Evolutionary conservation across 2,329 filamentous ascomycete genomes (phyloP).

Genomic region (Zasmidium cellare): DNA sequence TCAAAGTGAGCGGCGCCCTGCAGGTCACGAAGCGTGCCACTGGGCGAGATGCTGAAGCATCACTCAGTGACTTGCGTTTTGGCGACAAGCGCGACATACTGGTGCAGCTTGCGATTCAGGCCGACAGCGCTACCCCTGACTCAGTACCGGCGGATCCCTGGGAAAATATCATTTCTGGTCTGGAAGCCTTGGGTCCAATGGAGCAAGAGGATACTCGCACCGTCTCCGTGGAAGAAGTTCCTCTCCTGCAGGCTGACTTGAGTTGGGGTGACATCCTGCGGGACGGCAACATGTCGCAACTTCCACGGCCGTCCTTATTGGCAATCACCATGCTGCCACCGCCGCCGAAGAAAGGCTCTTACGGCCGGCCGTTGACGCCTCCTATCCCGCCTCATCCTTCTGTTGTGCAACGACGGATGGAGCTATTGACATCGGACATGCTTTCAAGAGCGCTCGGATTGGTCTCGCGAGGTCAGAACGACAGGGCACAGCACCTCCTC

Average conservation of each 20-base stretch:
- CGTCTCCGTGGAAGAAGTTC: conserved; percentile 88
- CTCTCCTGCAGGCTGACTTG: conserved; percentile 90
- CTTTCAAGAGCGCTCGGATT: conserved; percentile 87
- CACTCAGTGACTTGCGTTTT: conserved; percentile 87
- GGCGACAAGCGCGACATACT: conserved; percentile 94
- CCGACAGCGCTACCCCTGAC: conserved; percentile 80
- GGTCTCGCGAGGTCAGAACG: conserved; percentile 87
- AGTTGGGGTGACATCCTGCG: conserved; percentile 90
- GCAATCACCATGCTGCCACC: conserved; percentile 91
- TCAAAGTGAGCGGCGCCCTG: conserved; percentile 95
- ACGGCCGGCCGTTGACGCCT: conserved; percentile 56
- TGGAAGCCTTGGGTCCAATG: conserved; percentile 85
- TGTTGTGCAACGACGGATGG: conserved; percentile 96
- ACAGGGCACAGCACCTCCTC: conserved; percentile 87
- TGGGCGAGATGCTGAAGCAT: conserved; percentile 89
- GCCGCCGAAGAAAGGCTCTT: conserved; percentile 21
- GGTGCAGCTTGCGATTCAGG: conserved; percentile 88
- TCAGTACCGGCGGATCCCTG: conserved; percentile 89
- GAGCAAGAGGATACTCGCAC: conserved; percentile 83
- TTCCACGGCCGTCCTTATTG: conserved; percentile 83
- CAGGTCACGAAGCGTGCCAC: conserved; percentile 96
- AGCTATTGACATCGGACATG: conserved; percentile 97
- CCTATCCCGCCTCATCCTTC: conserved; percentile 93
- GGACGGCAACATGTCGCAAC: conserved; percentile 81
- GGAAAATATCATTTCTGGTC: conserved; percentile 93